A percentile compares a stretch with the other conserved stretches of the same genome.
phyloP scores from a whole-genome alignment of 331 rosid species.

The Rhamnella rubrinervis region DNA sequence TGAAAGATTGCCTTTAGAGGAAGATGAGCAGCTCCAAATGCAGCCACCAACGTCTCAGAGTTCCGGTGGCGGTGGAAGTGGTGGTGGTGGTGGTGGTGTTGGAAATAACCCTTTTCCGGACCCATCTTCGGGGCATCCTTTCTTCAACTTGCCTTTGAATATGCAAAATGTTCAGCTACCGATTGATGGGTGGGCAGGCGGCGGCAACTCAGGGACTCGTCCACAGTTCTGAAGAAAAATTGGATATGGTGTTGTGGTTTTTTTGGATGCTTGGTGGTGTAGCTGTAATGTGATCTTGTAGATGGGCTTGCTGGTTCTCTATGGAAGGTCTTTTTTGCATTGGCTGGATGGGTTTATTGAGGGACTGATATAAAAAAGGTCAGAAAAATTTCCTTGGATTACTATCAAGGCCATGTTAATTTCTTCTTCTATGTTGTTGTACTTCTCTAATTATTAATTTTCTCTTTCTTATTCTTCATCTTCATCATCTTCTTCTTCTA shows the following conservation, averaged over 20 bases:
- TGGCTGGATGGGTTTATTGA: conserved; percentile 22
- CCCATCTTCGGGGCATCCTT: conserved; percentile 71
- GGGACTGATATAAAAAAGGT: conserved; percentile 26
- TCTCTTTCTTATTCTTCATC: conserved; percentile 16
- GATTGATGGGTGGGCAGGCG: conserved; percentile 55
- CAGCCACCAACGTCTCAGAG: conserved; percentile 46
- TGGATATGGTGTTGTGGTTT: conserved; percentile 4
- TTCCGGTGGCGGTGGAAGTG: conserved; percentile 34
- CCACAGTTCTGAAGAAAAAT: conserved; percentile 33
- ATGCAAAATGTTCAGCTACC: conserved; percentile 87
- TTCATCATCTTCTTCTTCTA: conserved; percentile 16
- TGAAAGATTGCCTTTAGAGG: conserved; percentile 76
- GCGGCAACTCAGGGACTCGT: conserved; percentile 42
- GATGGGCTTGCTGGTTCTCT: neutral
- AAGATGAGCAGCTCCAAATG: conserved; percentile 52
- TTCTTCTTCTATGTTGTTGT: conserved; percentile 10
- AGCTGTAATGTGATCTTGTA: conserved; percentile 9
- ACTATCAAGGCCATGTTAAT: conserved; percentile 4
- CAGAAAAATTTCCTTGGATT: conserved; percentile 21
- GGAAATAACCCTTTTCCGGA: conserved; percentile 56
- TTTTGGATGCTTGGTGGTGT: neutral
- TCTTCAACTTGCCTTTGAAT: conserved; percentile 77
- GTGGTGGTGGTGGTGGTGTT: conserved; percentile 5
- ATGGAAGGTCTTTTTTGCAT: conserved; percentile 3
- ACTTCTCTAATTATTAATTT: neutral